phyloP scores from a whole-genome alignment of 2,329 filamentous ascomycete species.

The Ilyonectria robusta region DNA sequence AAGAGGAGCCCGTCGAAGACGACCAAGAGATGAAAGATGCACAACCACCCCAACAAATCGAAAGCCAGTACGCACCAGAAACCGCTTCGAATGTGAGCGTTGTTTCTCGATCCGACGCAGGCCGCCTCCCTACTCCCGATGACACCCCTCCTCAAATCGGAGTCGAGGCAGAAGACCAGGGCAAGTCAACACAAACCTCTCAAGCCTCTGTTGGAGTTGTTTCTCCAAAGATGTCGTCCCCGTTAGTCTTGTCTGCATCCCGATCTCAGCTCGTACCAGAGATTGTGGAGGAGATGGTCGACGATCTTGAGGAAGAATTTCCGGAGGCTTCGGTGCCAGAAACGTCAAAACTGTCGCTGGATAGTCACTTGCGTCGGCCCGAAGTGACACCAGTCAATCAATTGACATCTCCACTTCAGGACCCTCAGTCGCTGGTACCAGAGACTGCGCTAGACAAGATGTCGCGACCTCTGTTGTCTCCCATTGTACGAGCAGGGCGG shows the following conservation, averaged over 20 bases:
- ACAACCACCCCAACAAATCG: conserved; percentile 13
- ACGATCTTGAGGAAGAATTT: conserved; percentile 29
- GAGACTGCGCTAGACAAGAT: conserved; percentile 49
- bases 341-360: conserved; percentile 27
- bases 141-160: conserved; percentile 61
- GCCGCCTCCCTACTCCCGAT: conserved; percentile 67
- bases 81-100: conserved; percentile 49
- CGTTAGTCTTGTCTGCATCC: conserved; percentile 9
- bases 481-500: conserved; percentile 71
- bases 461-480: conserved; percentile 64
- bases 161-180: conserved; percentile 36
- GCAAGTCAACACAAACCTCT: conserved; percentile 37
- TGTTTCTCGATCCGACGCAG: conserved; percentile 57
- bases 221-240: conserved; percentile 27
- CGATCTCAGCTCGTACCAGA: conserved; percentile 22
- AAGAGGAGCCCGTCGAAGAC: conserved; percentile 22
- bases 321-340: conserved; percentile 30
- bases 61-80: conserved; percentile 23
- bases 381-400: conserved; percentile 56
- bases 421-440: conserved; percentile 50
- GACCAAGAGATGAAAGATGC: conserved; percentile 25
- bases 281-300: conserved; percentile 35
- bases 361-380: conserved; percentile 31
- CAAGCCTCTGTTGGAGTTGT: conserved; percentile 25
- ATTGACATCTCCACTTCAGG: conserved; percentile 55